Percentiles rank a stretch among this genome's conserved stretches.
phyloP scores from a whole-genome alignment of 257 asterid genomes.

The Eustoma russellianum region DNA sequence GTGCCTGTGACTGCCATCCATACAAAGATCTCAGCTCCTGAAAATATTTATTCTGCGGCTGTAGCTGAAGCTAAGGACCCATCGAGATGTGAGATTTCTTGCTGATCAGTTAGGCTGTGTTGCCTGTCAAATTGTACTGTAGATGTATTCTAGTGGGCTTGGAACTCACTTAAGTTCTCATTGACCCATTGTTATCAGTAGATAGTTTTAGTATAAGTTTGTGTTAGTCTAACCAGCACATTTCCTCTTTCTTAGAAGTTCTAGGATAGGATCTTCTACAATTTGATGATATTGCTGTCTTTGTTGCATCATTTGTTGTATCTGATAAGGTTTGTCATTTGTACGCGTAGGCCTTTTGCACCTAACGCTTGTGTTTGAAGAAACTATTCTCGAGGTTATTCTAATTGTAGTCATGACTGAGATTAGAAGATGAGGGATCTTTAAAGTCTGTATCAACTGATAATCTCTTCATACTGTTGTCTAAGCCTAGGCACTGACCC shows the following conservation, averaged over 20 bases:
- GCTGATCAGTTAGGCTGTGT: slow-evolving; percentile 26
- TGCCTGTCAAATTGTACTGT: slow-evolving; percentile 15
- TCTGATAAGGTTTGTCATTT: slow-evolving; percentile 20
- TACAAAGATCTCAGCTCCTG: slow-evolving; percentile 29
- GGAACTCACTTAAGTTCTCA: slow-evolving; percentile 34
- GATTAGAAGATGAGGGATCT: background rate
- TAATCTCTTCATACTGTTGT: too few relatives aligned
- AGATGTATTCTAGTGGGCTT: slow-evolving; percentile 20
- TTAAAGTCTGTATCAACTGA: too few relatives aligned
- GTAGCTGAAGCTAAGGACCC: slow-evolving; percentile 49
- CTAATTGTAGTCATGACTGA: background rate
- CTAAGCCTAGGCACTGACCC: too few relatives aligned
- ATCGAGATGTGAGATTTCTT: slow-evolving; percentile 32
- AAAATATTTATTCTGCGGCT: slow-evolving; percentile 26
- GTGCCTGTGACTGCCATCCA: slow-evolving; percentile 31
- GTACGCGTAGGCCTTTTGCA: slow-evolving; percentile 7
- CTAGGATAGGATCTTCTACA: slow-evolving; percentile 28
- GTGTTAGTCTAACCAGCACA: slow-evolving; percentile 17
- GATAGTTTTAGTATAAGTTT: slow-evolving; percentile 18
- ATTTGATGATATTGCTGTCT: slow-evolving; percentile 15
- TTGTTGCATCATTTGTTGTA: too few relatives aligned
- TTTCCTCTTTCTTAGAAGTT: slow-evolving; percentile 20
- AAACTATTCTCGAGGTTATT: slow-evolving; percentile 1
- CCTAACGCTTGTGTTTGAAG: background rate
- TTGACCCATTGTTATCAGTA: slow-evolving; percentile 24